These are phyloP conservation scores for Cenchrus americanus DNA, from an alignment of 176 grass and related monocot species.

Conservation along the genomic window DNA sequence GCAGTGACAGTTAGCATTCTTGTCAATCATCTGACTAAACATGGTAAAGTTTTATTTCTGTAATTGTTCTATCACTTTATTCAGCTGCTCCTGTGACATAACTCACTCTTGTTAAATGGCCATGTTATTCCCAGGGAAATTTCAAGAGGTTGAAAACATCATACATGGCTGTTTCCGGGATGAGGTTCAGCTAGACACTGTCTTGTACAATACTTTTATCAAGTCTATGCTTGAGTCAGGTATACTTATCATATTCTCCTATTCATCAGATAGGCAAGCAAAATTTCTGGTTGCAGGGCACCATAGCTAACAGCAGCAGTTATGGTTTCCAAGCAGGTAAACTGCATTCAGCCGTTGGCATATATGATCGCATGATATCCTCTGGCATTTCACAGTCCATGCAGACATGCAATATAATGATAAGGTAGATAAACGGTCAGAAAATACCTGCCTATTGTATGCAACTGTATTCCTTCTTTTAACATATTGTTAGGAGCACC, in stretches of 20 bases:
- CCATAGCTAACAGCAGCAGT: constrained; percentile 33
- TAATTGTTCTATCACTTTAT: neutral
- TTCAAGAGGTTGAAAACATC: constrained; percentile 74
- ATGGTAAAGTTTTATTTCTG: constrained; percentile 43
- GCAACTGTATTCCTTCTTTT: neutral
- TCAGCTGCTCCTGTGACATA: neutral
- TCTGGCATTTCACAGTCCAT: constrained; percentile 58
- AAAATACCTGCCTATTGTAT: neutral
- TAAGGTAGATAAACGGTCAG: constrained; percentile 59
- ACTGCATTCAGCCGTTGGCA: constrained; percentile 65
- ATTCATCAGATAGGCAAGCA: constrained; percentile 25
- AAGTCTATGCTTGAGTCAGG: constrained; percentile 94
- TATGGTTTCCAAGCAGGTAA: constrained; percentile 74
- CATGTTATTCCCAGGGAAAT: constrained; percentile 58
- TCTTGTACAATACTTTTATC: constrained; percentile 88
- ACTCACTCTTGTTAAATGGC: constrained; percentile 1
- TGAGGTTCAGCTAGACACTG: constrained; percentile 76
- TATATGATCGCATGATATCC: constrained; percentile 87
- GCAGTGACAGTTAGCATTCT: constrained; percentile 87
- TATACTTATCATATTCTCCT: constrained; percentile 42
- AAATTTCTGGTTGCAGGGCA: neutral
- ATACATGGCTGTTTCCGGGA: constrained; percentile 59
- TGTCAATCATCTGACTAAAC: constrained; percentile 72
- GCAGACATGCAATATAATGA: constrained; percentile 93
- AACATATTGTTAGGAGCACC: constrained; percentile 7